A percentile compares a stretch with the other conserved stretches of the same genome.
Conservation (phyloP, 305 asterid genomes). For the Vinca major region DNA sequence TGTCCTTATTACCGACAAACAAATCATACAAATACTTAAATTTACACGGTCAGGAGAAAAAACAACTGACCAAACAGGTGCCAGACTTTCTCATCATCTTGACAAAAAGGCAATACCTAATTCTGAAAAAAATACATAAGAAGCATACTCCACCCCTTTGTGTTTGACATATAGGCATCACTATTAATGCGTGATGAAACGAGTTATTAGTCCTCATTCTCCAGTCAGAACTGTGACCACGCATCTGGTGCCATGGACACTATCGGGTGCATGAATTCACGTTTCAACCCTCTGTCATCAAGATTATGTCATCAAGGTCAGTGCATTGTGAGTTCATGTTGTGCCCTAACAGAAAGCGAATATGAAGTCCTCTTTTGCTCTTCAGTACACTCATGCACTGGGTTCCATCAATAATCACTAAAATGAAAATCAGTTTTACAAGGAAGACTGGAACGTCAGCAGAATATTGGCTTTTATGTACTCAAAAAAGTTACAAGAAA, state of each 20-base stretch:
- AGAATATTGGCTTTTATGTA: background rate
- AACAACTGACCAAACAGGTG: background rate
- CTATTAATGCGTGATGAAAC: background rate
- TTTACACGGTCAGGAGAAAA: no score
- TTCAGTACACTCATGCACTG: background rate
- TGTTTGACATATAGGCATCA: background rate
- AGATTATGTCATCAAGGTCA: background rate
- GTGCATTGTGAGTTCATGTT: no score
- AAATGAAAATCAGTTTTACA: background rate
- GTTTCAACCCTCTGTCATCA: no score
- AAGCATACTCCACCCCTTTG: background rate
- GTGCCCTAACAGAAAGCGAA: no score
- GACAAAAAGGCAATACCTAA: background rate
- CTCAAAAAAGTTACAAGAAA: background rate
- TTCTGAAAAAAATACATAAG: background rate
- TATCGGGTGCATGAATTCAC: no score
- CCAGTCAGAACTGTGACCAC: no score
- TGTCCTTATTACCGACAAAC: background rate
- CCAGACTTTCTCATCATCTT: background rate
- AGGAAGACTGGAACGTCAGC: background rate
- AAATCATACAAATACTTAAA: background rate
- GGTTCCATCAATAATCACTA: background rate
- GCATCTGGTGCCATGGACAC: background rate
- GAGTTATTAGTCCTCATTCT: background rate
- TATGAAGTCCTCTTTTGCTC: no score